Base-by-base conservation (phyloP, 2,329 filamentous ascomycete species). In the Fusarium sp. region DNA sequence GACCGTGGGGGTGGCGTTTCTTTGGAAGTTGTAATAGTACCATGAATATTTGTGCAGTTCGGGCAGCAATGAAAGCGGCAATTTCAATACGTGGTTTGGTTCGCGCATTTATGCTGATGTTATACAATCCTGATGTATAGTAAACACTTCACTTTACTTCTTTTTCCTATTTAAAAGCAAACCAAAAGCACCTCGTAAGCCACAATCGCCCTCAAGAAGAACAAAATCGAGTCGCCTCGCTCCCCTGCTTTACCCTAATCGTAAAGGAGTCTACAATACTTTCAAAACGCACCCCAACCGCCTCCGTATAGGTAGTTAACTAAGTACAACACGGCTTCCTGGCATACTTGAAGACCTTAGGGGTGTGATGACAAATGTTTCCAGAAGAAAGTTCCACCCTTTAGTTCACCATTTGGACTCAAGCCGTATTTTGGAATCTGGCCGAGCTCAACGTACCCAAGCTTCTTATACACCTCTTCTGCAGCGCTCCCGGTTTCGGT, bases 391-490 rank as follows among this genome's bases (percentile, higher is more conserved):
- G 83, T 82, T 52, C 83, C 83, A 63, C 84, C 83, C 65, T 81
- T 83, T 55, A 85, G 75, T 44, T 80, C 81, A 26, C 84, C 82
- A 13, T 79, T 79, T 19, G 84, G 84, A 67, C 80, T 84, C 56
- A 84, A 77, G 50, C 80, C 82, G 76, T 85, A 88, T 44, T 80
- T 81, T 17, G 86, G 86, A 32, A 90, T 82, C 50, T 80, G 82
- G 26, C 88, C 87, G 17, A 86, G 75, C 73, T 85, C 82, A 10
- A 77, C 77, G 71, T 88, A 91, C 6, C 86, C 87, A n/a, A 90
- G 77, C 56, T 80, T 83, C 30, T 79, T 82, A 75, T 85, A 90
- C 8, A 88, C 78, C 10, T 75, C 62, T 73, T 88, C 87, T 5
- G 86, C 87, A 10, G 79, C 75, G 67, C 81, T 85, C 5, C 81